Conservation (phyloP, 495 filamentous ascomycete genomes). For the Penicillium coffeae region DNA sequence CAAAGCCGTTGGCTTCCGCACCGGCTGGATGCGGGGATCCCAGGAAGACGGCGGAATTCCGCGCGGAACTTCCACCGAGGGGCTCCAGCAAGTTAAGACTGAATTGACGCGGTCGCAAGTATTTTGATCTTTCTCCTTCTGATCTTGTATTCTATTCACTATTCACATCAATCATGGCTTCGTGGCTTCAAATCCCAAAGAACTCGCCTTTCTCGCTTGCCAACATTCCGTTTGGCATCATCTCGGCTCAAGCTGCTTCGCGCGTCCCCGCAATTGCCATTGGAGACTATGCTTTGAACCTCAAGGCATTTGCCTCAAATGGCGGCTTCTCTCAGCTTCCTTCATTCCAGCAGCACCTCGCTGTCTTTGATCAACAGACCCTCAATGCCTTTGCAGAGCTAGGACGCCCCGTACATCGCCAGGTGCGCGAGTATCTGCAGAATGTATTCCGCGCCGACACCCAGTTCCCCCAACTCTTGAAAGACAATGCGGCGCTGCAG, state of each 20-base stretch:
- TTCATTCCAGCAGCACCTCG: conserved; percentile 50
- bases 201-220: conserved; percentile 75
- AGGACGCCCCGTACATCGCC: conserved; percentile 64
- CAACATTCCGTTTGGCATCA: conserved; percentile 93
- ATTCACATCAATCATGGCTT: conserved; percentile 42
- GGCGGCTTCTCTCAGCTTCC: conserved; percentile 61
- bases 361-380: conserved; percentile 64
- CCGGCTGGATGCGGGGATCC: not conserved
- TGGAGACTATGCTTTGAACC: conserved; percentile 71
- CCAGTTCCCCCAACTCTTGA: conserved; percentile 54
- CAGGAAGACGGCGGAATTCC: not conserved
- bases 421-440: conserved; percentile 72
- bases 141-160: too few species aligned
- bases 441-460: conserved; percentile 62
- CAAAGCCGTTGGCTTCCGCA: not conserved
- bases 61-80: not conserved
- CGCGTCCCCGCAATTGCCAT: conserved; percentile 74
- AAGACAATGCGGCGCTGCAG: conserved; percentile 52
- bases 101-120: not conserved
- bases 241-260: conserved; percentile 51
- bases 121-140: not conserved
- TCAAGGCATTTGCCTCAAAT: conserved; percentile 58
- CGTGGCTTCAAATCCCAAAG: conserved; percentile 63
- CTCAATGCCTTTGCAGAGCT: conserved; percentile 82
- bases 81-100: not conserved